Conservation (phyloP, 108 stramenopile genomes). For the Fragilaria radians region DNA sequence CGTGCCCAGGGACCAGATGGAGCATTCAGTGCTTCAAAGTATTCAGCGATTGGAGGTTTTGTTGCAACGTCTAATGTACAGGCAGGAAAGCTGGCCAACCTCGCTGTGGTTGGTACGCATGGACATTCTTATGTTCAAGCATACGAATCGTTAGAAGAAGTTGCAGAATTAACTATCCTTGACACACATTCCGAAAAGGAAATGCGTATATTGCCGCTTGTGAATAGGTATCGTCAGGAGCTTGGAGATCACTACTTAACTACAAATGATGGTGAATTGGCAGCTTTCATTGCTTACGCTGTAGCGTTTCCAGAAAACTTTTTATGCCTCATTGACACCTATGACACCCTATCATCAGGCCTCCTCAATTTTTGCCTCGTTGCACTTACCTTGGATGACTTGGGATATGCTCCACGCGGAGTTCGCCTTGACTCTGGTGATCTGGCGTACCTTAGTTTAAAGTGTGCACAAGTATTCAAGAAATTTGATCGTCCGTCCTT, state of each 20-base stretch:
- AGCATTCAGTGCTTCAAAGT: constrained; percentile 88
- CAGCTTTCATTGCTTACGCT: constrained; percentile 95
- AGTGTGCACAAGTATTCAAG: constrained; percentile 48
- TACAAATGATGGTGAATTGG: constrained; percentile 93
- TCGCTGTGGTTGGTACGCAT: constrained; percentile 90
- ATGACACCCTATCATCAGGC: constrained; percentile 92
- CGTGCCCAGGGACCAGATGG: constrained; percentile 99
- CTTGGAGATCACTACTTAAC: constrained; percentile 18
- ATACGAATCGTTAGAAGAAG: constrained; percentile 70
- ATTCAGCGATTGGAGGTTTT: constrained; percentile 93
- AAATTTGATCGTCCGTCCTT: constrained; percentile 45
- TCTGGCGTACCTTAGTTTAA: constrained; percentile 76
- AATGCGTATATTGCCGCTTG: constrained; percentile 36
- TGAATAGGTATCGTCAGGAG: constrained; percentile 51
- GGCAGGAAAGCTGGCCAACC: constrained; percentile 82
- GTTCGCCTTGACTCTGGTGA: constrained; percentile 96
- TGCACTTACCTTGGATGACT: constrained; percentile 82
- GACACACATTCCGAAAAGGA: constrained; percentile 19
- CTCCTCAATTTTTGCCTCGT: constrained; percentile 90
- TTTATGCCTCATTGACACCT: constrained; percentile 96
- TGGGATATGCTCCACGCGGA: constrained; percentile 86
- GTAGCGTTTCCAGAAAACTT: constrained; percentile 88
- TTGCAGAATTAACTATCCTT: constrained; percentile 33
- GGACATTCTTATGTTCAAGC: constrained; percentile 95
- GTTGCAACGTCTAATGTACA: constrained; percentile 94